These are phyloP conservation scores for Exserohilum turcica DNA, from an alignment of 2,329 filamentous ascomycete species.

Conservation along the genomic window DNA sequence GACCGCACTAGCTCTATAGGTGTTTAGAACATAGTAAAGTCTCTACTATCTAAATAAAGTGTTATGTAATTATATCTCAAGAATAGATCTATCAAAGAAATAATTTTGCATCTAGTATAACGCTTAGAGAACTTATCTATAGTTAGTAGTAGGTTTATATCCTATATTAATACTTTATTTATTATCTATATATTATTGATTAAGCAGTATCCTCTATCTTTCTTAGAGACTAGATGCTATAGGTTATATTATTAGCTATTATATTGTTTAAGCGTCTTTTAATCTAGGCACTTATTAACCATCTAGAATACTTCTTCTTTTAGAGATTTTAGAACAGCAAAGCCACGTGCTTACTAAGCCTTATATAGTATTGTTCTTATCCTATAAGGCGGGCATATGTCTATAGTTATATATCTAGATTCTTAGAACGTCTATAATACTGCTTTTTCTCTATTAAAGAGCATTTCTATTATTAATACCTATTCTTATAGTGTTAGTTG, in stretches of 20 bases:
- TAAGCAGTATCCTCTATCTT: slow-evolving; percentile 1
- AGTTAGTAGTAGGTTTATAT: neutral
- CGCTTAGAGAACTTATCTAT: neutral
- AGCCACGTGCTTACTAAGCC: neutral
- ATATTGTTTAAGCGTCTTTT: neutral
- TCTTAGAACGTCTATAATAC: neutral
- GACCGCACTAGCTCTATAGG: neutral
- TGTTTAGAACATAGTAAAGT: neutral
- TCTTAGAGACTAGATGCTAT: neutral
- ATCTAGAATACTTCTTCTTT: neutral
- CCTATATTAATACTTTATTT: neutral
- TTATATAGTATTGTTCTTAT: neutral
- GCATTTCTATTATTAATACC: neutral
- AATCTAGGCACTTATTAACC: neutral
- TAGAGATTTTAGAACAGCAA: neutral
- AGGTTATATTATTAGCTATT: slow-evolving; percentile 5
- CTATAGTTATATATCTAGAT: neutral
- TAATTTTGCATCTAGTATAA: neutral
- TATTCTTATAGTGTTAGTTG: neutral
- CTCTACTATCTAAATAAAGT: neutral
- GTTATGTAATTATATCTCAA: slow-evolving; percentile 1
- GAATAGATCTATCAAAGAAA: neutral
- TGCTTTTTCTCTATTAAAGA: neutral
- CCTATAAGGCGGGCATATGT: neutral
- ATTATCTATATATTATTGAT: neutral